Conservation (phyloP, 2,329 filamentous ascomycete species). For the Penicillium sp. region DNA sequence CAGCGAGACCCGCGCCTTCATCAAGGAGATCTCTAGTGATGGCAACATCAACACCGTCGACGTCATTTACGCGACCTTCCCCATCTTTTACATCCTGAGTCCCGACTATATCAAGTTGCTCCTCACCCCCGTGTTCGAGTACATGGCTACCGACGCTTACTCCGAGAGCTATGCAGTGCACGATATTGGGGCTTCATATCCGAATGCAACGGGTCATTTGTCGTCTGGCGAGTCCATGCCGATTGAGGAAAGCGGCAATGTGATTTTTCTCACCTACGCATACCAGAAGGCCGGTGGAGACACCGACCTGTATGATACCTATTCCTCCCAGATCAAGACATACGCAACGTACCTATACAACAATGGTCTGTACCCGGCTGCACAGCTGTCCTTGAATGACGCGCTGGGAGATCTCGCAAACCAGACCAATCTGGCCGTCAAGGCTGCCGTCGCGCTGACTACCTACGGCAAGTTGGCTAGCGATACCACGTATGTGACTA, state of each 20-base stretch:
- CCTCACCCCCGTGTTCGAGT: constrained; percentile 41
- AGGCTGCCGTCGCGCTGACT: constrained; percentile 42
- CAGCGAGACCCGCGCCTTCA: constrained; percentile 30
- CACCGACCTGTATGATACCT: constrained; percentile 29
- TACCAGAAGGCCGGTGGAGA: constrained; percentile 38
- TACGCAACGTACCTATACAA: constrained; percentile 40
- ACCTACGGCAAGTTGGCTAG: constrained; percentile 28
- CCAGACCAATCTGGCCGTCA: constrained; percentile 45
- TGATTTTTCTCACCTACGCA: constrained; percentile 36
- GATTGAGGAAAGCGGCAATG: constrained; percentile 40
- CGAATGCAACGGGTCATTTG: constrained; percentile 39
- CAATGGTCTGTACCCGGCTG: constrained; percentile 34
- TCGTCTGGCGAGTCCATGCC: constrained; percentile 37
- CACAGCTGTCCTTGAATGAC: constrained; percentile 42
- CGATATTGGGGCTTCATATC: constrained; percentile 38
- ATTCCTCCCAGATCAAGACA: constrained; percentile 31
- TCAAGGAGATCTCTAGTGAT: constrained; percentile 44
- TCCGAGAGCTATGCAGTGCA: constrained; percentile 36
- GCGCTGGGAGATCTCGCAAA: constrained; percentile 38
- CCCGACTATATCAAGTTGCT: constrained; percentile 42
- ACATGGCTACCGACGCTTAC: constrained; percentile 36
- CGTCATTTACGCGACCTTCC: constrained; percentile 41
- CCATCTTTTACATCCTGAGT: constrained; percentile 41
- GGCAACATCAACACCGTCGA: constrained; percentile 44
- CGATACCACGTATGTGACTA: constrained; percentile 33